phyloP scores from a whole-genome alignment of 1,284 basidiomycete genomes.

The Papiliotrema terrestris region DNA sequence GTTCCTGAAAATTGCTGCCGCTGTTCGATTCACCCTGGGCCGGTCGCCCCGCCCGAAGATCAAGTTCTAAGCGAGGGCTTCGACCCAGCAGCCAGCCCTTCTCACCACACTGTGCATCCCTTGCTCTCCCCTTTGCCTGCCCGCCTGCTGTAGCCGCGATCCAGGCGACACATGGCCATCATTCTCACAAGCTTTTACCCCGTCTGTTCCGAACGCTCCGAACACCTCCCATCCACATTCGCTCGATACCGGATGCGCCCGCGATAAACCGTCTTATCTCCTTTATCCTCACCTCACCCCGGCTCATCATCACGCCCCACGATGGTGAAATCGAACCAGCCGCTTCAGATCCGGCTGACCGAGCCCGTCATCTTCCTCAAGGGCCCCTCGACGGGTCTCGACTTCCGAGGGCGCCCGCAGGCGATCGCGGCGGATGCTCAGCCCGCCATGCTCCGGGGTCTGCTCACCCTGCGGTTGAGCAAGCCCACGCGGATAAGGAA shows the following conservation, averaged over 20 bases:
- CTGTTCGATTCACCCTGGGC: too few relatives aligned
- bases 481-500: conserved; percentile 84
- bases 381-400: conserved; percentile 47
- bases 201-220: neutral
- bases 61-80: too few relatives aligned
- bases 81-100: neutral
- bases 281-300: neutral
- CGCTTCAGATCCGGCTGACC: conserved; percentile 65
- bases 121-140: neutral
- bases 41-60: too few relatives aligned
- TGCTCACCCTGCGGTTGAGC: conserved; percentile 72
- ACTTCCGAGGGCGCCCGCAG: conserved; percentile 52
- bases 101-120: neutral
- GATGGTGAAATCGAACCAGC: conserved; percentile 78
- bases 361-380: conserved; percentile 80
- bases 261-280: conserved; percentile 52
- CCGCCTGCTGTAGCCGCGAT: too few relatives aligned
- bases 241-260: too few relatives aligned
- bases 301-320: conserved; percentile 52
- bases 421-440: conserved; percentile 54
- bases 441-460: conserved; percentile 79
- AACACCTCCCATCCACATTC: neutral
- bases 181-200: neutral
- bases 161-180: neutral
- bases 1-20: neutral